Evolutionary conservation across 176 grass and related monocot genomes (phyloP).

Genomic region (Tillandsia leiboldiana): DNA sequence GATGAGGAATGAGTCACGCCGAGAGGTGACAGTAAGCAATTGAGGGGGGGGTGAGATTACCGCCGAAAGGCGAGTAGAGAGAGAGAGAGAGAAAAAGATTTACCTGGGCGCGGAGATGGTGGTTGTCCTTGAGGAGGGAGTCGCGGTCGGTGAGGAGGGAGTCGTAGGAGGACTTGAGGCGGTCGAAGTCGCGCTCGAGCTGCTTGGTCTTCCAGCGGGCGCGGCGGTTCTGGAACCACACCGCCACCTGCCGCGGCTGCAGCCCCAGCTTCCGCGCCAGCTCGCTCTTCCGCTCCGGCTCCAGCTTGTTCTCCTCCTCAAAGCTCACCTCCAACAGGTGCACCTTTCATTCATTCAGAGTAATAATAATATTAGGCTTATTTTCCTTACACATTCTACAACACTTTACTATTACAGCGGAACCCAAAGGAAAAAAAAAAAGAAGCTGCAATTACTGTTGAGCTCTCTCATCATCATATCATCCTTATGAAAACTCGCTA

Average conservation of each 20-base stretch:
- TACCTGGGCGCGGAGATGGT: constrained; percentile 56
- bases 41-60: neutral
- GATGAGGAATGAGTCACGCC: too few species aligned
- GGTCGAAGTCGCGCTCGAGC: constrained; percentile 77
- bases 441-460: too few species aligned
- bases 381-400: neutral
- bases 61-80: neutral
- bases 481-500: too few species aligned
- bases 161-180: constrained; percentile 59
- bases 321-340: constrained; percentile 62
- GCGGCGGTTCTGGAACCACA: constrained; percentile 96
- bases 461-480: too few species aligned
- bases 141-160: constrained; percentile 51
- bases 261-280: constrained; percentile 61
- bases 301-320: constrained; percentile 84
- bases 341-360: constrained; percentile 24
- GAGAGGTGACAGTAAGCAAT: constrained; percentile 1
- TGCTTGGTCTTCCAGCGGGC: constrained; percentile 94
- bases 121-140: constrained; percentile 60
- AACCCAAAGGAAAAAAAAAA: too few species aligned
- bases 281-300: constrained; percentile 83
- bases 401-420: neutral
- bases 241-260: constrained; percentile 84
- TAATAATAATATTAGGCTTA: neutral
- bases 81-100: neutral